Percentiles rank a stretch among this genome's conserved stretches.
phyloP scores from a whole-genome alignment of 2,329 filamentous ascomycete species.

The Lachnellula subtilissima region DNA sequence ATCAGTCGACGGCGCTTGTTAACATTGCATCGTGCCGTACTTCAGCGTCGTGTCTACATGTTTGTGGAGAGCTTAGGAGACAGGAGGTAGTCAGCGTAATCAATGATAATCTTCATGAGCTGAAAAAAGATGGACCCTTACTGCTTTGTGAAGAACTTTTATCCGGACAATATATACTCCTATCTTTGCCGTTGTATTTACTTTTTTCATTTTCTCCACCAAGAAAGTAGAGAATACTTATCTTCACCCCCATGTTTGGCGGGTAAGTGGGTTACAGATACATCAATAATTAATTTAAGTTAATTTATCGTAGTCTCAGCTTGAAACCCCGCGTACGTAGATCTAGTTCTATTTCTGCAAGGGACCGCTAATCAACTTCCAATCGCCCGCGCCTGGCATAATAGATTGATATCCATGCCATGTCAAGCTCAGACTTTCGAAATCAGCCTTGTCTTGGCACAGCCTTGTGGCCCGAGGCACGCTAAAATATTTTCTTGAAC shows the following conservation, averaged over 20 bases:
- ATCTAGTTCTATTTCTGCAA: no score
- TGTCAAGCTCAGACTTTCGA: background rate
- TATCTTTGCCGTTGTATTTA: background rate
- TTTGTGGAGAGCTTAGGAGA: conserved; percentile 10
- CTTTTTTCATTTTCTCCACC: background rate
- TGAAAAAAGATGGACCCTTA: background rate
- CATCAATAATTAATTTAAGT: background rate
- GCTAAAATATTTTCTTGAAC: conserved; percentile 18
- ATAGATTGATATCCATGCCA: background rate
- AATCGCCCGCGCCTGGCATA: no score
- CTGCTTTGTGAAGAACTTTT: background rate
- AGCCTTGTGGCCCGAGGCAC: conserved; percentile 20
- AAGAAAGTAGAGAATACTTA: no score
- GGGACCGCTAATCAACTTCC: no score
- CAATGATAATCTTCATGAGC: conserved; percentile 13
- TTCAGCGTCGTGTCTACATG: conserved; percentile 15
- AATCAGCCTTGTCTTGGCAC: conserved; percentile 18
- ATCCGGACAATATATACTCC: background rate
- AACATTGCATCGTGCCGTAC: conserved; percentile 8
- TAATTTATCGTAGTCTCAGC: background rate
- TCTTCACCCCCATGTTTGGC: background rate
- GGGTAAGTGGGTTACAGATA: background rate
- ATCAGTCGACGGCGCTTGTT: conserved; percentile 9
- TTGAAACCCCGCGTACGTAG: background rate
- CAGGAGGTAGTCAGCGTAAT: conserved; percentile 22